Evolutionary conservation across 2,329 filamentous ascomycete species (phyloP).

Genomic region (Pyrenochaeta sp.): DNA sequence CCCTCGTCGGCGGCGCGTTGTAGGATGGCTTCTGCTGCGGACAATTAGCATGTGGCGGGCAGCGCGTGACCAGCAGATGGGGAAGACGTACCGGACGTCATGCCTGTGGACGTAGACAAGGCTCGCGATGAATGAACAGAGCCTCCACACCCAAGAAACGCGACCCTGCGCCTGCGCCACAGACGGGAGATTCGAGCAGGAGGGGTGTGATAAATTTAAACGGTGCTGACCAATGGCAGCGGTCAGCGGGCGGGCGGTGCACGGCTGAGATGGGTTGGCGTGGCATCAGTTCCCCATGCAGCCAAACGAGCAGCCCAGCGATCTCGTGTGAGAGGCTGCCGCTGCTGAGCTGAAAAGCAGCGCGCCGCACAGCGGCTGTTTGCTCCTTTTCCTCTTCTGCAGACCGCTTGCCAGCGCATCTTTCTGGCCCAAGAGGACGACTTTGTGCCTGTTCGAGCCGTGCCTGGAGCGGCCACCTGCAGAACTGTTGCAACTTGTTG

Average conservation of each 20-base stretch:
- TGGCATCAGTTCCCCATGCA: too few species aligned
- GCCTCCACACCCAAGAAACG: background rate
- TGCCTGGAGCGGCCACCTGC: too few species aligned
- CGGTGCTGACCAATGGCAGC: slow-evolving; percentile 13
- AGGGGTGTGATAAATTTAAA: slow-evolving; percentile 8
- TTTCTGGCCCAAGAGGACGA: background rate
- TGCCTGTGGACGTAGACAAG: slow-evolving; percentile 14
- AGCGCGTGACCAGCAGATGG: background rate
- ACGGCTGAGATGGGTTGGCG: too few species aligned
- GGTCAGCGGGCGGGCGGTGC: slow-evolving; percentile 1
- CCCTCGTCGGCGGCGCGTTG: slow-evolving; percentile 65
- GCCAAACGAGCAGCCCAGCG: too few species aligned
- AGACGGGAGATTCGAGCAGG: background rate
- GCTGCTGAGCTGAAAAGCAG: slow-evolving; percentile 4
- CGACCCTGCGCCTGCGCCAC: slow-evolving; percentile 15
- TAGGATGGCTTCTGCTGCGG: slow-evolving; percentile 58
- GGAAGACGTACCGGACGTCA: slow-evolving; percentile 25
- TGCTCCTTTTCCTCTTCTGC: background rate
- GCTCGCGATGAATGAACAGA: slow-evolving; percentile 2
- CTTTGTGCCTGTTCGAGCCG: background rate
- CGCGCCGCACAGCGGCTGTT: background rate
- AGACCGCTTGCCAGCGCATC: slow-evolving; percentile 5
- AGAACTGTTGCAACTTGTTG: background rate
- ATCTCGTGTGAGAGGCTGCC: background rate
- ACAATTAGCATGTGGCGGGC: slow-evolving; percentile 24